Percentiles rank a stretch among this genome's conserved stretches.
Evolutionary conservation across 2,329 filamentous ascomycete species (phyloP).

Genomic region (Diaporthe caulivora): DNA sequence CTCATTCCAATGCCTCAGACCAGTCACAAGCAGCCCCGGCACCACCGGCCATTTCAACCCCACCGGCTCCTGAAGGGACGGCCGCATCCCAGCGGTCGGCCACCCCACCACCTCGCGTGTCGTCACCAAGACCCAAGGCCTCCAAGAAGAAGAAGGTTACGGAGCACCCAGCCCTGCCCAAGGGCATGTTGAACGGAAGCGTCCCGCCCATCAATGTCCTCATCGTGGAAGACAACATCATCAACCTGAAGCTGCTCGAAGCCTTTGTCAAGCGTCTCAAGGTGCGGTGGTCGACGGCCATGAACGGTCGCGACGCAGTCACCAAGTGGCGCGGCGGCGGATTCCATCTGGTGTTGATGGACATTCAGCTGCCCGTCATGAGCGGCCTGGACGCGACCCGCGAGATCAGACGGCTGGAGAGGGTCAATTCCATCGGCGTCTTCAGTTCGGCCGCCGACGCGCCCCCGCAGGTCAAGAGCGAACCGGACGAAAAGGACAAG

Average conservation of each 20-base stretch:
- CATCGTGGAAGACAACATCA: slow-evolving; percentile 98
- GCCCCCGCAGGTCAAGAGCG: slow-evolving; percentile 59
- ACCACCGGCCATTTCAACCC: slow-evolving; percentile 60
- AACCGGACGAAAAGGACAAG: slow-evolving; percentile 74
- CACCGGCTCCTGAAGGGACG: slow-evolving; percentile 56
- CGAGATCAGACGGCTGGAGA: slow-evolving; percentile 90
- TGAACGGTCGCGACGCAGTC: slow-evolving; percentile 94
- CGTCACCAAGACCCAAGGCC: slow-evolving; percentile 62
- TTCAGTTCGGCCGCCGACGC: slow-evolving; percentile 75
- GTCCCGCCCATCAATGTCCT: slow-evolving; percentile 97
- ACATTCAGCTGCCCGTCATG: slow-evolving; percentile 98
- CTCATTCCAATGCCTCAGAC: slow-evolving; percentile 70
- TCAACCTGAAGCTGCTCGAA: slow-evolving; percentile 93
- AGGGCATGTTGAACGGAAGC: slow-evolving; percentile 80
- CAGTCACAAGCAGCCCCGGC: slow-evolving; percentile 53
- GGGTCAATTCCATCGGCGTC: slow-evolving; percentile 92
- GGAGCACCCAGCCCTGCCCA: slow-evolving; percentile 62
- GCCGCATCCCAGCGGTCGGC: slow-evolving; percentile 62
- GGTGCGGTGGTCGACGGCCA: slow-evolving; percentile 96
- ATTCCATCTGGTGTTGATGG: slow-evolving; percentile 97
- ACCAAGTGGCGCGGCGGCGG: slow-evolving; percentile 93
- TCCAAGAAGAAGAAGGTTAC: slow-evolving; percentile 67
- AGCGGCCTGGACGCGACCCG: slow-evolving; percentile 94
- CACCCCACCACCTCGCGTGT: slow-evolving; percentile 62
- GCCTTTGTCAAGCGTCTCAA: slow-evolving; percentile 96